These are phyloP conservation scores for Arabidopsis thaliana DNA, from an alignment of 345 rosid species.

Conservation along the genomic window TAIR10.1 NC_003075.7:11805501-11806000, in stretches of 20 bases:
- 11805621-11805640: constrained; percentile 92
- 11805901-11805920: constrained; percentile 78
- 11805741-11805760: constrained; percentile 93
- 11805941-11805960: constrained; percentile 32
- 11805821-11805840: constrained; percentile 21
- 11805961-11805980: constrained; percentile 17
- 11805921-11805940: constrained; percentile 64
- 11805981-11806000: neutral
- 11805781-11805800: neutral
- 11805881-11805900: constrained; percentile 91
- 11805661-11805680: constrained; percentile 88
- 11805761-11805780: constrained; percentile 75
- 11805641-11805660: constrained; percentile 83
- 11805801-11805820: neutral
- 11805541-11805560: neutral
- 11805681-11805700: constrained; percentile 89
- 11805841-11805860: constrained; percentile 99
- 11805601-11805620: constrained; percentile 95
- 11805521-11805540: constrained; percentile 3
- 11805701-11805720: constrained; percentile 95
- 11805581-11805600: constrained; percentile 99
- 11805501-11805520: constrained; percentile 13
- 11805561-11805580: constrained; percentile 26
- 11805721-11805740: constrained; percentile 96
- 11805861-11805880: constrained; percentile 99